Percentiles rank a stretch among this genome's conserved stretches.
These are phyloP conservation scores for Prunus kanzakura DNA, from an alignment of 306 rosid genomes.

Conservation along the genomic window DNA sequence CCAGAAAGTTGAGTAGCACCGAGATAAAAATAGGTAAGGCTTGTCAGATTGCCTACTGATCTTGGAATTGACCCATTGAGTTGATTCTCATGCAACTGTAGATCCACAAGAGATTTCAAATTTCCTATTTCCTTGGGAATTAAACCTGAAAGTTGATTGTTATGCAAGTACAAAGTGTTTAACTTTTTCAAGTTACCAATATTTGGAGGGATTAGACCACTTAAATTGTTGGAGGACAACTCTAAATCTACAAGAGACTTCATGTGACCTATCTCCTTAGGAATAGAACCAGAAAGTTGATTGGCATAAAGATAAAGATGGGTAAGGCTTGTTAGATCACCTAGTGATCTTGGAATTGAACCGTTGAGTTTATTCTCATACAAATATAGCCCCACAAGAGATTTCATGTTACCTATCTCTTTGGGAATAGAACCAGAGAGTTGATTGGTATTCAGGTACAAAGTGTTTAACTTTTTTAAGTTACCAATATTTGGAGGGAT, in stretches of 20 bases:
- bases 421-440: neutral
- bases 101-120: neutral
- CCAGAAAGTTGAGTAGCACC: neutral
- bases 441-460: neutral
- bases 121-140: slow-evolving; percentile 13
- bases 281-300: neutral
- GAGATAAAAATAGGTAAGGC: neutral
- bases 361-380: too few relatives aligned
- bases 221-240: too few relatives aligned
- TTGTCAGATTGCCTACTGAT: neutral
- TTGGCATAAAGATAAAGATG: neutral
- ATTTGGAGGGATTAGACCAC: neutral
- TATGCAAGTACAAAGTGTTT: slow-evolving; percentile 4
- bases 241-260: too few relatives aligned
- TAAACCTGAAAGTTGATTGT: slow-evolving; percentile 20
- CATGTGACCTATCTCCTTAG: too few relatives aligned
- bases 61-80: slow-evolving; percentile 16
- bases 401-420: too few relatives aligned
- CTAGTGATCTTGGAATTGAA: neutral
- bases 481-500: too few relatives aligned
- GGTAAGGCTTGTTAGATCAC: neutral
- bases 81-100: neutral
- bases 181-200: neutral
- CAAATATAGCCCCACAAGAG: too few relatives aligned
- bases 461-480: too few relatives aligned